Base-by-base conservation (phyloP, 2,329 filamentous ascomycete genomes). In the Aspergillus persii region DNA sequence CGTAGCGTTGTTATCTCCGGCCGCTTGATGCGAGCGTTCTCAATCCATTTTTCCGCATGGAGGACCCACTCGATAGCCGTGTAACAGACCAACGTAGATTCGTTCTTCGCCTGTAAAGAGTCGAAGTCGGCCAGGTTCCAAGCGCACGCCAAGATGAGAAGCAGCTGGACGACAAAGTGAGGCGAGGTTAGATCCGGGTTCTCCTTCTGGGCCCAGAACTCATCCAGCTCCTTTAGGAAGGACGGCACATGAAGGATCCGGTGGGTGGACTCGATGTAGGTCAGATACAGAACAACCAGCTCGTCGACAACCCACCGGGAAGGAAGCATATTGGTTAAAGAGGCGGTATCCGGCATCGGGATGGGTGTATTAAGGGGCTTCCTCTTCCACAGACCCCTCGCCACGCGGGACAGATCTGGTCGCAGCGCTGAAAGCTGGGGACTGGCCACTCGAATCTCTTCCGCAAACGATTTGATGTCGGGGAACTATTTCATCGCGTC, bases 21-120 rank as follows among this genome's bases (percentile, higher is more conserved):
- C 15, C 83, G 80, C 66, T 85, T 86, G 48, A 81, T 78, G 50
- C 79, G 86, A 0, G 92, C 90, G 69, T 94, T 89, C 69, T 96
- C 91, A 46, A 98, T 81, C 61, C 97, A 89, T 2, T 88, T 86
- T 72, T 97, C 94, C 2, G 92, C 91, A 87, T 98, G 96, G 52
- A 89, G 85, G 59, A 98, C 91, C 72, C 93, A 97, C 67, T 91
- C 89, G 27, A 74, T 56, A 1, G 72, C 74, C 2, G 71, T 74
- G 55, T 69, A 72, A 53, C 69, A 71, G 50, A 64, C 67, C 44
- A 74, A 62, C 12, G 62, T 62, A 4, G 58, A 62, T 3, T 68
- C 58, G 46, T 68, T 72, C 48, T 73, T 73, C 5, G 68, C 61
- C 29, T 71, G 66, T 1, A 74, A 61, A 9, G 62, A 66, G 4